Evolutionary conservation across 2,329 filamentous ascomycete genomes (phyloP), one percentile per base, ranked within the genome.

Genomic region (Apiospora hydei): DNA sequence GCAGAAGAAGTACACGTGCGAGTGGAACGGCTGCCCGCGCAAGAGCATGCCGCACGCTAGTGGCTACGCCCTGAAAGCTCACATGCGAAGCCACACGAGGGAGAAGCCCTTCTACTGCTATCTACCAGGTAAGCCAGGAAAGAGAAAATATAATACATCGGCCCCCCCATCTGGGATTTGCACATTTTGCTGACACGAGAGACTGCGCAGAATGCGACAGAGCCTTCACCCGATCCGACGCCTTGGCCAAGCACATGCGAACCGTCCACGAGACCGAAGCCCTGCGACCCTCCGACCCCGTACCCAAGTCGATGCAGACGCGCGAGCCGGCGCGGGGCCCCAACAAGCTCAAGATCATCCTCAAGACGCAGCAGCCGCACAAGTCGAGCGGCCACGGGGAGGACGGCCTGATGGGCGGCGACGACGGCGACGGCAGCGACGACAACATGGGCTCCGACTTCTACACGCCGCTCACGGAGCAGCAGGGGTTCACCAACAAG

Each of bases 21-120:
- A 98, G 83, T 99, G 96, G 96, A 90, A 89, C 73, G 96, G 96
- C 76, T 99, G 96, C 81, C 88, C 88, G 70, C 86, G 95, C 74
- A 98, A 98, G 84, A 94, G 95, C 73, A 91, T 96, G 83, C 91
- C 94, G 24, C 96, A 99, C 83, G 96, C 96, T 1, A 98, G 95
- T 78, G 96, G 94, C 2, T 99, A 99, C 84, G 96, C 96, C 5
- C 85, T 99, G 75, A 95, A 97, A 81, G 96, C 96, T 13, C 96
- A 99, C 80, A 98, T 99, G 95, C 89, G 96, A 77, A 98, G 95
- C 81, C 96, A 99, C 82, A 99, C 96, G 1, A 90, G 96, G 79
- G 96, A 99, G 87, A 99, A 99, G 84, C 96, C 96, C 0, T 98
- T 98, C 81, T 98, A 98, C 84, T 99, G 96, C 83, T 94, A 95